These are phyloP conservation scores for Myxozyma mucilagina DNA, from an alignment of 805 yeast species.

Conservation along the genomic window DNA sequence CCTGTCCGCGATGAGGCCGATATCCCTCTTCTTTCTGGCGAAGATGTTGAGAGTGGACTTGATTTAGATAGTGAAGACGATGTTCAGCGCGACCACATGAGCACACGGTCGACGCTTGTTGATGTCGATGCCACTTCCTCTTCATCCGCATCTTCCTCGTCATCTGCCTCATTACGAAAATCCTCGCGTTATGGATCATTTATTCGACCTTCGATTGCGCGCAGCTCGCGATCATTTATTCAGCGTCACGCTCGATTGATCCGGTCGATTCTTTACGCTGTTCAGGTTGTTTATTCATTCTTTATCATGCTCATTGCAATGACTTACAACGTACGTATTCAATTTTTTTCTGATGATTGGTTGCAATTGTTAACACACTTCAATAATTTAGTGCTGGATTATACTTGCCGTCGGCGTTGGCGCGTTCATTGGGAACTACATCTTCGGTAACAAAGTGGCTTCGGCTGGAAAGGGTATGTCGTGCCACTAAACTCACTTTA, in stretches of 20 bases:
- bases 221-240: not conserved
- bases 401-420: conserved; percentile 73
- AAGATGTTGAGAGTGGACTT: not conserved
- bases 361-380: not conserved
- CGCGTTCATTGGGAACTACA: conserved; percentile 59
- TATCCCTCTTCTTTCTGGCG: not conserved
- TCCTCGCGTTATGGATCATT: not conserved
- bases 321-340: conserved; percentile 60
- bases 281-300: conserved; percentile 69
- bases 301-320: conserved; percentile 51
- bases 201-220: not conserved
- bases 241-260: not conserved
- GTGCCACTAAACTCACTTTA: conserved; percentile 6
- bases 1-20: not conserved
- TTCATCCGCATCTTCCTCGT: not conserved
- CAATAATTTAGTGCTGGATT: conserved; percentile 60
- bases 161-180: not conserved
- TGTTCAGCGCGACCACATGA: not conserved
- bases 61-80: not conserved
- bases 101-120: not conserved
- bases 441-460: not conserved
- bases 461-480: conserved; percentile 9
- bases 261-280: conserved; percentile 50
- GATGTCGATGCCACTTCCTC: not conserved
- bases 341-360: not conserved